These are phyloP conservation scores for Phallus indusiatus DNA, from an alignment of 768 basidiomycete species.

Conservation along the genomic window DNA sequence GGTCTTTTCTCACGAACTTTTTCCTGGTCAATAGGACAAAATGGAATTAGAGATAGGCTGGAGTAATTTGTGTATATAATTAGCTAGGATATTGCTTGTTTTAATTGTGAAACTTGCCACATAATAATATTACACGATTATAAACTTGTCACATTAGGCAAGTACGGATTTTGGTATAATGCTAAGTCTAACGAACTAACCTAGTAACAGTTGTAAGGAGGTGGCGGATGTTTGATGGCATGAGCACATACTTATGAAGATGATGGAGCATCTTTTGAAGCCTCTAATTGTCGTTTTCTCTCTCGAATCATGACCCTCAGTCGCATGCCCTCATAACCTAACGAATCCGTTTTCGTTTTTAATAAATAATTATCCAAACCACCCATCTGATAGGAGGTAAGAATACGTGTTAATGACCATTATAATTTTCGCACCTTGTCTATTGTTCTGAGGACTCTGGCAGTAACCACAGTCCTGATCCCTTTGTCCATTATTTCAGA, in stretches of 20 bases:
- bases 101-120: not conserved
- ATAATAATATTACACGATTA: not conserved
- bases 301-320: conserved; percentile 35
- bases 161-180: not conserved
- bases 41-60: not conserved
- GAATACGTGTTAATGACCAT: not conserved
- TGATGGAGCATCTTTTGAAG: not conserved
- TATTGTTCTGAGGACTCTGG: conserved; percentile 69
- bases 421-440: conserved; percentile 50
- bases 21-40: not conserved
- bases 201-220: no score
- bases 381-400: conserved; percentile 37
- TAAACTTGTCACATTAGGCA: not conserved
- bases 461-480: conserved; percentile 62
- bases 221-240: no score
- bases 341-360: conserved; percentile 30
- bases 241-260: not conserved
- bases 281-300: conserved; percentile 7
- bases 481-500: conserved; percentile 53
- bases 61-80: not conserved
- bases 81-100: not conserved
- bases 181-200: no score
- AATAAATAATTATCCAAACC: conserved; percentile 63
- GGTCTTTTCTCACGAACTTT: not conserved
- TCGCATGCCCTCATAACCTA: conserved; percentile 33